These are phyloP conservation scores for Tylopilus intermedius DNA, from an alignment of 768 basidiomycete genomes.

Conservation along the genomic window DNA sequence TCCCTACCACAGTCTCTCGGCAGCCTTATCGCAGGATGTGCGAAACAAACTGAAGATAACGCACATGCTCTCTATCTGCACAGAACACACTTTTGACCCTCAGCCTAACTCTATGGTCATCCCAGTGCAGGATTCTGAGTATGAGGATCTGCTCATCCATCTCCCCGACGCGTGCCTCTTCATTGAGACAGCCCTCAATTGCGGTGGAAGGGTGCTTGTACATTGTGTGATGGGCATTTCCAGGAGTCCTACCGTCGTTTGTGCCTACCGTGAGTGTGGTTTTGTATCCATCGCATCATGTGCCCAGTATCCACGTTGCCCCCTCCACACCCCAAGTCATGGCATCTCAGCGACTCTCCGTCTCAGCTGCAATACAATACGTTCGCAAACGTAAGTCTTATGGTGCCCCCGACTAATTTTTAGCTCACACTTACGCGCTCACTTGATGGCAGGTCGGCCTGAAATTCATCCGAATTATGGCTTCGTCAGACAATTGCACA, in stretches of 20 bases:
- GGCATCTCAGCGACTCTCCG: slow-evolving; percentile 40
- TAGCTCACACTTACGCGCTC: slow-evolving; percentile 9
- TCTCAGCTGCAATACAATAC: slow-evolving; percentile 42
- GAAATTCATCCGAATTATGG: slow-evolving; percentile 39
- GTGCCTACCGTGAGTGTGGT: slow-evolving; percentile 45
- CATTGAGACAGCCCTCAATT: slow-evolving; percentile 52
- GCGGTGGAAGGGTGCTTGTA: slow-evolving; percentile 56
- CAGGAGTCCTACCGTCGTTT: slow-evolving; percentile 57
- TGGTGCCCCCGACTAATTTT: slow-evolving; percentile 1
- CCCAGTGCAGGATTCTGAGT: slow-evolving; percentile 42
- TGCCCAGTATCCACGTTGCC: background rate
- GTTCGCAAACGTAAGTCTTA: slow-evolving; percentile 43
- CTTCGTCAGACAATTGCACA: slow-evolving; percentile 56
- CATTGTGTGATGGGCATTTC: slow-evolving; percentile 75
- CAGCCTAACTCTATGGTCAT: slow-evolving; percentile 34
- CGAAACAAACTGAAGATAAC: slow-evolving; percentile 41
- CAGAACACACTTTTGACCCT: slow-evolving; percentile 43
- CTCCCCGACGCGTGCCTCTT: slow-evolving; percentile 56
- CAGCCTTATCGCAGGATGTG: slow-evolving; percentile 31
- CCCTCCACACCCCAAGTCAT: slow-evolving; percentile 38
- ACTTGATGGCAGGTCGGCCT: slow-evolving; percentile 30
- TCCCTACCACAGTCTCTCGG: slow-evolving; percentile 22
- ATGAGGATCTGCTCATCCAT: slow-evolving; percentile 59
- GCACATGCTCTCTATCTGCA: slow-evolving; percentile 54
- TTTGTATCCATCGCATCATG: background rate